Evolutionary conservation across 2,329 filamentous ascomycete species (phyloP), one percentile per base, ranked within the genome.

Genomic region (Pseudogymnoascus sp.): DNA sequence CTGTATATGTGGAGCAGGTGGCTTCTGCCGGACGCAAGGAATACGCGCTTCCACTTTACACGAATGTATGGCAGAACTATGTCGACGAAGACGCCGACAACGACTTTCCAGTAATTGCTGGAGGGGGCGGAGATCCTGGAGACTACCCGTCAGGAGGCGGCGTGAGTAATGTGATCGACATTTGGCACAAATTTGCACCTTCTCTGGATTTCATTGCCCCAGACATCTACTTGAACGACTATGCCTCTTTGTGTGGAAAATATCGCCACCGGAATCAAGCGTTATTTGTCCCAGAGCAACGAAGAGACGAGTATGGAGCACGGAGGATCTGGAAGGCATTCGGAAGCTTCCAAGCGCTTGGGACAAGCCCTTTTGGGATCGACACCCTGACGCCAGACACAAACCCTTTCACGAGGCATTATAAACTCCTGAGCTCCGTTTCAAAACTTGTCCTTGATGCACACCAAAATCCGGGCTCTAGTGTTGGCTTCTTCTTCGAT

Each of bases 131-230:
- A 2, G 62, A 72, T n/a, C 73, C 78, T 8, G 78, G 78, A 4
- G 72, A 75, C 52, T 80, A 80, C 63, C 79, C 79, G 1, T 81
- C 78, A 2, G 80, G 80, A 12, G 79, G 78, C 3, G 73, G 72
- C 29, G 73, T 74, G 2, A 70, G 67, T 52, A 74, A 77, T 61
- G 75, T 77, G 3, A 70, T 79, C 49, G 78, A 80, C 65, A 70
- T 81, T 35, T 81, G 78, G 77, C 70, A 73, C 59, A 62, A 64
- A 7, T 76, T 76, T 64, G 76, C 78, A 2, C 77, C 76, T 0
- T 68, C 70, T 3, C 72, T 82, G 1, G 77, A 80, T 65, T 76
- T 80, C 60, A 74, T 81, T 35, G 69, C 75, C 2, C 78, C 79
- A 3, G 79, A 81, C 62, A 64, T 81, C 35, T 81, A 81, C 64